Evolutionary conservation across 768 basidiomycete species (phyloP).

Genomic region (Mycena filopes): DNA sequence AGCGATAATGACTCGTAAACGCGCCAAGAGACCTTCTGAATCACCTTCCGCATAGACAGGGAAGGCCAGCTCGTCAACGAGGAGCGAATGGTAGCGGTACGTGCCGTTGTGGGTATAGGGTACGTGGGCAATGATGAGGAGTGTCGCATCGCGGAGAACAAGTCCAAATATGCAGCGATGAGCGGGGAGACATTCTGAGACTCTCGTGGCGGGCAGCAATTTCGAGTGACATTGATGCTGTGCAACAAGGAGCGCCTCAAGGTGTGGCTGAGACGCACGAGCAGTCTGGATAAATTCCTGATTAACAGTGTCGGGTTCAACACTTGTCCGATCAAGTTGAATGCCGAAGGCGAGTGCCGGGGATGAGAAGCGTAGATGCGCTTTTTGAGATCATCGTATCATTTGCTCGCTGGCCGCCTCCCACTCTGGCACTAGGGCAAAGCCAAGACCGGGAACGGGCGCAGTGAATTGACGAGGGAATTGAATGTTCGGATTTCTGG

Average conservation of each 20-base stretch:
- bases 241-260: slow-evolving; percentile 16
- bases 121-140: slow-evolving; percentile 21
- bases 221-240: too few species aligned
- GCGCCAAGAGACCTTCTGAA: slow-evolving; percentile 5
- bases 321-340: too few species aligned
- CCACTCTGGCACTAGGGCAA: slow-evolving; percentile 19
- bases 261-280: slow-evolving; percentile 9
- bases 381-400: slow-evolving; percentile 7
- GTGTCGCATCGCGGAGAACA: slow-evolving; percentile 18
- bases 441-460: too few species aligned
- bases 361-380: slow-evolving; percentile 8
- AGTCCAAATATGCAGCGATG: slow-evolving; percentile 15
- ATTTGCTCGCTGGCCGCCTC: background rate
- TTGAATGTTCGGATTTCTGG: too few species aligned
- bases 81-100: slow-evolving; percentile 15
- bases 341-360: slow-evolving; percentile 16
- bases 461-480: too few species aligned
- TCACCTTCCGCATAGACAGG: slow-evolving; percentile 5
- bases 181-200: background rate
- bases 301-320: too few species aligned
- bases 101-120: background rate
- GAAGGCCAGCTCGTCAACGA: slow-evolving; percentile 18
- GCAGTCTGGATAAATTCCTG: slow-evolving; percentile 4
- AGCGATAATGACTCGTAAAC: slow-evolving; percentile 14
- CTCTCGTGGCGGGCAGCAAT: slow-evolving; percentile 10